These are phyloP conservation scores for Peribolospora kevripleyi DNA, from an alignment of 768 basidiomycete species.

Conservation along the genomic window DNA sequence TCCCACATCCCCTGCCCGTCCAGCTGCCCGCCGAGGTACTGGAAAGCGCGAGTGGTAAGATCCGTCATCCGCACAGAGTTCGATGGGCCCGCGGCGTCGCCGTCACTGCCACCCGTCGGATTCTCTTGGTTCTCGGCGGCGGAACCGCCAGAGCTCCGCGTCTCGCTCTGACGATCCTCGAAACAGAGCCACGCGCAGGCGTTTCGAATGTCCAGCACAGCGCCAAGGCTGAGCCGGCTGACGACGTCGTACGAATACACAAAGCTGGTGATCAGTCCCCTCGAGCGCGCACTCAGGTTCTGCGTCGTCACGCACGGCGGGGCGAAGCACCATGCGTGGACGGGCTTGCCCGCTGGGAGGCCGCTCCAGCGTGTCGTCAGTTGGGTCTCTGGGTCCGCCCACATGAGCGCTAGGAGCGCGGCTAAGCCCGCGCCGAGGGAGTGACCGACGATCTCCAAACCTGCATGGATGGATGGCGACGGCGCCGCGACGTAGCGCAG, in stretches of 20 bases:
- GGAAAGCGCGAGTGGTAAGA: background rate
- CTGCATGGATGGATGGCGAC: background rate
- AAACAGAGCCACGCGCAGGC: background rate
- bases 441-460: background rate
- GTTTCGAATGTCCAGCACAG: background rate
- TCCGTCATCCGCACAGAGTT: too few relatives aligned
- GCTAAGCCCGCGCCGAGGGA: background rate
- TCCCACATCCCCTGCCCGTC: background rate
- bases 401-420: background rate
- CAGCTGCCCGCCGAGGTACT: background rate
- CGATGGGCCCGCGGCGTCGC: too few relatives aligned
- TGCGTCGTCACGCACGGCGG: background rate
- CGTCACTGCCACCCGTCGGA: too few relatives aligned
- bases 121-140: too few relatives aligned
- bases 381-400: background rate
- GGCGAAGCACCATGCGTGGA: background rate
- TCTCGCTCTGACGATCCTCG: background rate
- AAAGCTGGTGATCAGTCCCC: background rate
- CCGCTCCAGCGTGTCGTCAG: background rate
- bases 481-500: too few relatives aligned
- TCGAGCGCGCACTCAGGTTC: background rate
- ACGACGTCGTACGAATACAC: background rate
- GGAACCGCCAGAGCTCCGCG: background rate
- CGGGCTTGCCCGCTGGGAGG: background rate
- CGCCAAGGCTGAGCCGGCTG: background rate